Percentiles rank a stretch among this genome's conserved stretches.
Conservation (phyloP, 2,329 filamentous ascomycete genomes). For the Talaromyces sp. region DNA sequence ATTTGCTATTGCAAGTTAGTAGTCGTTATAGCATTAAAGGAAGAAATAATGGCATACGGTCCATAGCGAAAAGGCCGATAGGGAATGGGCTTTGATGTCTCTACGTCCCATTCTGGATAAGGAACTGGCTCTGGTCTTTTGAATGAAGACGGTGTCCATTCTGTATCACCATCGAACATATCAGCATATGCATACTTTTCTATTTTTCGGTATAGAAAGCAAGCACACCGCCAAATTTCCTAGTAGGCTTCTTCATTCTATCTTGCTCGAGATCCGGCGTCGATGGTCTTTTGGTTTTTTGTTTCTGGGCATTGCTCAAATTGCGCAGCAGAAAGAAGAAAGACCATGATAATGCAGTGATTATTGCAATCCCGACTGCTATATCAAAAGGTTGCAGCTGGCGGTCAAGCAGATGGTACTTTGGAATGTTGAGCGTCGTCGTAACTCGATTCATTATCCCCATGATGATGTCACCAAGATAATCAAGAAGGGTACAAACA, state of each 20-base stretch:
- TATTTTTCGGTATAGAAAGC: background rate
- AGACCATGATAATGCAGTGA: background rate
- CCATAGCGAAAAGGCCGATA: conserved; percentile 77
- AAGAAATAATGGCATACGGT: conserved; percentile 41
- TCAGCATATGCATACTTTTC: background rate
- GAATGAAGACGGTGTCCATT: conserved; percentile 58
- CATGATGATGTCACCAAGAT: background rate
- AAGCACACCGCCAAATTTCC: conserved; percentile 44
- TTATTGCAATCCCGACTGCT: background rate
- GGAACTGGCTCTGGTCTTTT: conserved; percentile 56
- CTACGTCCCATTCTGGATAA: conserved; percentile 65
- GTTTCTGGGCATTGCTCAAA: background rate
- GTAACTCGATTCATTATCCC: background rate
- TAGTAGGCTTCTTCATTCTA: conserved; percentile 26
- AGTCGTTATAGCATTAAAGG: background rate
- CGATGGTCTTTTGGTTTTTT: conserved; percentile 13
- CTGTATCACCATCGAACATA: conserved; percentile 20
- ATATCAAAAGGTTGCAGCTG: background rate
- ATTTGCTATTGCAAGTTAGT: conserved; percentile 43
- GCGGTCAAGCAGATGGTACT: background rate
- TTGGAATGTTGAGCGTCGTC: background rate
- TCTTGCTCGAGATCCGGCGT: conserved; percentile 46
- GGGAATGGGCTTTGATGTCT: conserved; percentile 65
- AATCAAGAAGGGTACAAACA: background rate
- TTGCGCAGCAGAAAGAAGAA: background rate